These are phyloP conservation scores for Apiospora marii DNA, from an alignment of 2,329 filamentous ascomycete species.

Conservation along the genomic window DNA sequence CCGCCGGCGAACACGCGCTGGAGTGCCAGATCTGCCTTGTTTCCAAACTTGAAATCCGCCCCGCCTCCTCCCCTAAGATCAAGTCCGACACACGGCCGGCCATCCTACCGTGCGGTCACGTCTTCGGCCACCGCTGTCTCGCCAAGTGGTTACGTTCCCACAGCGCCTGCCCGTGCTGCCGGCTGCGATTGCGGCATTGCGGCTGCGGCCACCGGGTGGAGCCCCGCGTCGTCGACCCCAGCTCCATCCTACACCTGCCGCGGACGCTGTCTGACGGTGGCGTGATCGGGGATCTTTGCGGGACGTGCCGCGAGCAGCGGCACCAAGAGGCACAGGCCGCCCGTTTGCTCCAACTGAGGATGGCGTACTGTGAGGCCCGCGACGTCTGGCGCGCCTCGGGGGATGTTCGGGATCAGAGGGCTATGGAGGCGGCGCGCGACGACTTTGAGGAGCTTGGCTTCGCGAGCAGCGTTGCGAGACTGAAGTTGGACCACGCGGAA, in stretches of 20 bases:
- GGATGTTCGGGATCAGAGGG: background rate
- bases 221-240: slow-evolving; percentile 16
- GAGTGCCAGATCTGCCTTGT: slow-evolving; percentile 16
- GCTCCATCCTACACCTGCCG: slow-evolving; percentile 10
- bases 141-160: slow-evolving; percentile 21
- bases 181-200: background rate
- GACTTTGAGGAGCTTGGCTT: slow-evolving; percentile 15
- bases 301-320: slow-evolving; percentile 2
- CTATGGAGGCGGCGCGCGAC: slow-evolving; percentile 15
- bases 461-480: slow-evolving; percentile 12
- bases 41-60: background rate
- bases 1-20: background rate
- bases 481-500: background rate
- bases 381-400: slow-evolving; percentile 4
- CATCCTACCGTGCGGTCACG: slow-evolving; percentile 19
- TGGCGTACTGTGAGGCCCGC: background rate
- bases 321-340: background rate
- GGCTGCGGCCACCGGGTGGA: slow-evolving; percentile 16
- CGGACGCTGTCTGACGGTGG: slow-evolving; percentile 20
- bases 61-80: slow-evolving; percentile 11
- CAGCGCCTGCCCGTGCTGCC: slow-evolving; percentile 10
- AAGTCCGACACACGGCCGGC: slow-evolving; percentile 11
- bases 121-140: slow-evolving; percentile 21
- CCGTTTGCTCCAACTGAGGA: background rate
- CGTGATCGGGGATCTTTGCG: background rate